A percentile compares a stretch with the other conserved stretches of the same genome.
Conservation (phyloP, 129 eudicot species). For the Flaveria robusta region DNA sequence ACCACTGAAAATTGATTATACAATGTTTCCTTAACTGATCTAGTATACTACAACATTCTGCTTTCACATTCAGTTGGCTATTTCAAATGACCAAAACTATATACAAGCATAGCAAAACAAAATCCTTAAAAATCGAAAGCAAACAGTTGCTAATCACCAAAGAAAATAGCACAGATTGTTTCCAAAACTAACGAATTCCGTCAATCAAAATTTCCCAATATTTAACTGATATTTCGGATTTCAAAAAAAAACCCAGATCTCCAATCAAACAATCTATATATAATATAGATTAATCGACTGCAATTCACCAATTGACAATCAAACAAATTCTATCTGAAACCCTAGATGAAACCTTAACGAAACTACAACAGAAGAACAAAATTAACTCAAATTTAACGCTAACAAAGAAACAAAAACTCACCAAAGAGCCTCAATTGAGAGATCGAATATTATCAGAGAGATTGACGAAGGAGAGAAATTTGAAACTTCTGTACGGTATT, state of each 20-base stretch:
- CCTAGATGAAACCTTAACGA: conserved; percentile 32
- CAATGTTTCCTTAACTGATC: neutral
- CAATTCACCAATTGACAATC: conserved; percentile 24
- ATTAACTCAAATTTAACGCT: conserved; percentile 5
- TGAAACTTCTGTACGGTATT: conserved; percentile 11
- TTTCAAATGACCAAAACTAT: conserved; percentile 9
- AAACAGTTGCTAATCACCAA: neutral
- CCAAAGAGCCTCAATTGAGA: conserved; percentile 32
- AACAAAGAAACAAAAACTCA: conserved; percentile 31
- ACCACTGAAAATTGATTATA: conserved; percentile 11
- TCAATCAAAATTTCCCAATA: conserved; percentile 21
- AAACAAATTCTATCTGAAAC: conserved; percentile 30
- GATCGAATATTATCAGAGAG: conserved; percentile 6
- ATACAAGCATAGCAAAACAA: neutral
- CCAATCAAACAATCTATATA: conserved; percentile 14
- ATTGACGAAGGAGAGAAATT: conserved; percentile 13
- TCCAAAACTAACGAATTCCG: neutral
- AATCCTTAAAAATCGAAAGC: neutral
- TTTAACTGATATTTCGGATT: conserved; percentile 14
- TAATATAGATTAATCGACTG: conserved; percentile 15
- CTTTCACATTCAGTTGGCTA: neutral
- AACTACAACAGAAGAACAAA: neutral
- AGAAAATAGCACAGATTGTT: conserved; percentile 5
- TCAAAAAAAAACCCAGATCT: conserved; percentile 15
- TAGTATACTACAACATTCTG: neutral